phyloP scores from a whole-genome alignment of 2,329 filamentous ascomycete species.

The Penicillium occitanis region DNA sequence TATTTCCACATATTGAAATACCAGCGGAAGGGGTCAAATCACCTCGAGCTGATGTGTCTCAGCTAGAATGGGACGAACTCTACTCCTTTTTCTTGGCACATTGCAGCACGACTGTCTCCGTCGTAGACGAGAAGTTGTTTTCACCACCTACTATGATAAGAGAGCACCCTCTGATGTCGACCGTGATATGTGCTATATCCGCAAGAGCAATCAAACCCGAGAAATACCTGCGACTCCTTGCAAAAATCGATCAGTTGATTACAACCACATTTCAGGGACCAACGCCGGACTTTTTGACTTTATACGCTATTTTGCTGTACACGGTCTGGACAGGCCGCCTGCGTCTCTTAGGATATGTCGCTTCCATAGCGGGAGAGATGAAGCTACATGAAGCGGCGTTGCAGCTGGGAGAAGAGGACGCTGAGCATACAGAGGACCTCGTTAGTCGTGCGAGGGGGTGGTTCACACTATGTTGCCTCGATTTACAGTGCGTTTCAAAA shows the following conservation, averaged over 20 bases:
- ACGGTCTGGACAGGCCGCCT: not conserved
- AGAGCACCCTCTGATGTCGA: not conserved
- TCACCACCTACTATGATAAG: not conserved
- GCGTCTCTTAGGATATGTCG: constrained; percentile 2
- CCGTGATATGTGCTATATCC: constrained; percentile 3
- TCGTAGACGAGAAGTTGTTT: not conserved
- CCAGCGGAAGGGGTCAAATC: not conserved
- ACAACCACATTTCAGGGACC: constrained; percentile 1
- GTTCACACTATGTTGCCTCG: not conserved
- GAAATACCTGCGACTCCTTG: not conserved
- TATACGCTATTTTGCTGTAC: constrained; percentile 4
- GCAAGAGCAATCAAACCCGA: not conserved
- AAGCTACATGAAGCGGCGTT: constrained; percentile 5
- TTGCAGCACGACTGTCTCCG: not conserved
- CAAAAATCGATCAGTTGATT: not conserved
- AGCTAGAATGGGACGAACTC: not conserved
- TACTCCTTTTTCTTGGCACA: constrained; percentile 1
- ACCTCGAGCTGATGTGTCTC: not conserved
- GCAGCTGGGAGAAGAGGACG: not conserved
- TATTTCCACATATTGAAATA: not conserved
- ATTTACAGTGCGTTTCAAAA: not conserved
- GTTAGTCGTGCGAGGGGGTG: constrained; percentile 8
- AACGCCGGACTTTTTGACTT: not conserved
- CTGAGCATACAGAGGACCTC: not conserved
- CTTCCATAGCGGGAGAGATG: not conserved